phyloP scores from a whole-genome alignment of 441 rosid species.

The Gossypium gossypioides region DNA sequence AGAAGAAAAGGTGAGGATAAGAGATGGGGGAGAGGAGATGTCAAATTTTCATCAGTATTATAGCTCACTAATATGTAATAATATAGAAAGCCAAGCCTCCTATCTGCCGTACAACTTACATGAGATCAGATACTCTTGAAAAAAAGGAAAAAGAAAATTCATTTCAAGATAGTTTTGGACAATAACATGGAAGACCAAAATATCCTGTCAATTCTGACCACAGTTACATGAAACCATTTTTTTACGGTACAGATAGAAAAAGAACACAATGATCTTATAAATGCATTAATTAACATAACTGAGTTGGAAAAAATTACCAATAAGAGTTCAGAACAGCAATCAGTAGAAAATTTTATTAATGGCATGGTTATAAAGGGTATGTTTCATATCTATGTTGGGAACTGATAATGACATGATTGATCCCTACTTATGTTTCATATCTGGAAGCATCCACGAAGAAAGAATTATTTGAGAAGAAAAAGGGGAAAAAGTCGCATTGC shows the following conservation, averaged over 20 bases:
- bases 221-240: not conserved
- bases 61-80: not conserved
- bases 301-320: not conserved
- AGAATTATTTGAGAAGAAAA: not conserved
- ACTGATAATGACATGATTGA: not conserved
- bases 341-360: not conserved
- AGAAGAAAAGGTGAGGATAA: slow-evolving; percentile 9
- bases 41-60: not conserved
- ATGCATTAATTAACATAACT: not conserved
- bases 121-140: not conserved
- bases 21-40: not conserved
- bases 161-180: not conserved
- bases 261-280: not conserved
- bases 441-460: not conserved
- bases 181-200: not conserved
- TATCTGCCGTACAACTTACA: not conserved
- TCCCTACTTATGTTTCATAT: not conserved
- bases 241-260: not conserved
- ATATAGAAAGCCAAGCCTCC: not conserved
- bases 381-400: not conserved
- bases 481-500: not conserved
- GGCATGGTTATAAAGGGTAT: not conserved
- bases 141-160: not conserved
- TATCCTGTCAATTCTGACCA: not conserved
- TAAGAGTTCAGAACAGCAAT: not conserved